phyloP scores from a whole-genome alignment of 2,329 filamentous ascomycete species.

The Dryadomyces quercivorus region DNA sequence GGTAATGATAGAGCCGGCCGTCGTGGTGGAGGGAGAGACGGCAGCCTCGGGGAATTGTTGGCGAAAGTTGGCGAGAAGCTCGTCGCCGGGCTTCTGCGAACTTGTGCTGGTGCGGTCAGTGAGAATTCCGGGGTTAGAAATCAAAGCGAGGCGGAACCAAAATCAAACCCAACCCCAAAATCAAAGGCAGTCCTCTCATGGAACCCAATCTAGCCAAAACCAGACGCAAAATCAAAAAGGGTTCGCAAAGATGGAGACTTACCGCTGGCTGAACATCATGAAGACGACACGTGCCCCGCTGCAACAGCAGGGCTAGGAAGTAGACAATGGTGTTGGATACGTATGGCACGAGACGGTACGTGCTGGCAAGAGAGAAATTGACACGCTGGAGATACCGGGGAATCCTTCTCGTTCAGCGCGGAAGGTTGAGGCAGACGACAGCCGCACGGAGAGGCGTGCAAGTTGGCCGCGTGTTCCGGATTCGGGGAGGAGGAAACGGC shows the following conservation, averaged over 20 bases:
- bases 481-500: slow-evolving; percentile 6
- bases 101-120: slow-evolving; percentile 43
- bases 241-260: too few relatives aligned
- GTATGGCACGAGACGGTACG: too few relatives aligned
- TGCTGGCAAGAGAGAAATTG: too few relatives aligned
- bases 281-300: slow-evolving; percentile 10
- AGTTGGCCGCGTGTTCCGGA: not conserved
- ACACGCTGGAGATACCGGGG: not conserved
- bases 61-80: slow-evolving; percentile 74
- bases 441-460: not conserved
- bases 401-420: not conserved
- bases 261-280: slow-evolving; percentile 24
- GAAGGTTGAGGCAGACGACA: not conserved
- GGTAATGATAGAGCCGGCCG: slow-evolving; percentile 21
- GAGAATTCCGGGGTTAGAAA: too few relatives aligned
- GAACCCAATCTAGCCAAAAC: too few relatives aligned
- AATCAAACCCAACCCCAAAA: not conserved
- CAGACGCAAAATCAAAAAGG: not conserved
- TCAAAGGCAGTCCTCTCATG: too few relatives aligned
- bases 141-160: not conserved
- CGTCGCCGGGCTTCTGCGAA: slow-evolving; percentile 75
- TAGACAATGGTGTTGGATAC: not conserved
- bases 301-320: slow-evolving; percentile 8
- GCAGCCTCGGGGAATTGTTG: slow-evolving; percentile 64
- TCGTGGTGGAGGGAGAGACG: slow-evolving; percentile 32